These are phyloP conservation scores for Stevia rebaudiana DNA, from an alignment of 140 eudicot genomes.

Conservation along the genomic window DNA sequence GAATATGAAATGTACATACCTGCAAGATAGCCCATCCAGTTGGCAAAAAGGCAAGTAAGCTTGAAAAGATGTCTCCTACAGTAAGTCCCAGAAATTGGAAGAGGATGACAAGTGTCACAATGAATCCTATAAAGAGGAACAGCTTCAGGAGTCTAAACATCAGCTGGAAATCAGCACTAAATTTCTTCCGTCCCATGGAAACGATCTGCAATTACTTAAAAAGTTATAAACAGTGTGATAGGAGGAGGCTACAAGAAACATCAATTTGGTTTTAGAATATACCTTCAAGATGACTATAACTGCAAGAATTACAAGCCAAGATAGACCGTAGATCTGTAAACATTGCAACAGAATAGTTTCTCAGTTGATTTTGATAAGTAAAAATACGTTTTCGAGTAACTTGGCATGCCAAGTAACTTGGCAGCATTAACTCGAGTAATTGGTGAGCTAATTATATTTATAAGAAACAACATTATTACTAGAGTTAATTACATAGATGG, in stretches of 20 bases:
- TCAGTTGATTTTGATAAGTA: neutral
- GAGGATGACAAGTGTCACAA: conserved; percentile 44
- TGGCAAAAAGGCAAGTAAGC: conserved; percentile 87
- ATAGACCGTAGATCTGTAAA: conserved; percentile 80
- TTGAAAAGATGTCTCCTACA: conserved; percentile 67
- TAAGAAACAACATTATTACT: neutral
- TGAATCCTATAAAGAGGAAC: conserved; percentile 63
- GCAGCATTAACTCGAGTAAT: too few relatives aligned
- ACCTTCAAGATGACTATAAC: conserved; percentile 84
- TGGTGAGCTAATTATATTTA: neutral
- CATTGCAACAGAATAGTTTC: conserved; percentile 13
- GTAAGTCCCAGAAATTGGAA: conserved; percentile 72
- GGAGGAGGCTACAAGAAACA: neutral
- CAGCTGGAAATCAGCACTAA: conserved; percentile 96
- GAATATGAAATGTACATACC: conserved; percentile 35
- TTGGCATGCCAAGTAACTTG: neutral
- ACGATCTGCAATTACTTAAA: conserved; percentile 55
- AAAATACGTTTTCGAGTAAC: conserved; percentile 4
- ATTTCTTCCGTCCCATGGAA: conserved; percentile 90
- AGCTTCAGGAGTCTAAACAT: conserved; percentile 91
- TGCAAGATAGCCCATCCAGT: conserved; percentile 97
- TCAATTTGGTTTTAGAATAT: conserved; percentile 17
- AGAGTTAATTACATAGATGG: too few relatives aligned
- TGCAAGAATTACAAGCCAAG: conserved; percentile 87
- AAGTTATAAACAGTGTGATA: neutral